Percentiles rank a stretch among this genome's conserved stretches.
Conservation (phyloP, 345 rosid species). For the Eucalyptus sideroxylon region DNA sequence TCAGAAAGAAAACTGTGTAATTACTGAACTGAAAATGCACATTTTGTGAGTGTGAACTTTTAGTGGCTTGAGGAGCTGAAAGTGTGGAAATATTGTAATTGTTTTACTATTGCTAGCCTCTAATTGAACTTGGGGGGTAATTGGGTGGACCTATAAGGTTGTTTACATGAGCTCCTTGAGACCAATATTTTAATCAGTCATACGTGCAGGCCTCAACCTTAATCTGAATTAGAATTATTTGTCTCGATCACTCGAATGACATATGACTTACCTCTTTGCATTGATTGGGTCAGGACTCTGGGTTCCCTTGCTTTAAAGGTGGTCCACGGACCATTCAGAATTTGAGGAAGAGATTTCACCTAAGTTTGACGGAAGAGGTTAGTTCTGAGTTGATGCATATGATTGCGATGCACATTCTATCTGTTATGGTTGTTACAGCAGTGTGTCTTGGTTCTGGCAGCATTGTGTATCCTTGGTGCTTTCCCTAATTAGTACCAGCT, state of each 20-base stretch:
- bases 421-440: neutral
- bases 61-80: neutral
- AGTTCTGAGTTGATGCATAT: neutral
- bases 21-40: neutral
- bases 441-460: constrained; percentile 37
- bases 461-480: constrained; percentile 99
- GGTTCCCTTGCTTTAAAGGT: constrained; percentile 98
- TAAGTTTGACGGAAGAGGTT: constrained; percentile 97
- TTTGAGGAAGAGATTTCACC: constrained; percentile 85
- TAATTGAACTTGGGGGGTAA: neutral
- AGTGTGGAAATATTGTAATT: neutral
- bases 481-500: constrained; percentile 92
- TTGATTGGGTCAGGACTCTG: constrained; percentile 63
- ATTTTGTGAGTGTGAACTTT: neutral
- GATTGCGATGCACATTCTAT: neutral
- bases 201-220: neutral
- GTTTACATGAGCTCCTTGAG: neutral
- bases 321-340: constrained; percentile 92
- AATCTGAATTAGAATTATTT: neutral
- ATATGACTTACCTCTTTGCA: neutral
- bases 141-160: neutral
- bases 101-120: neutral
- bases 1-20: neutral
- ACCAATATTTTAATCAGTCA: neutral
- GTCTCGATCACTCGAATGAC: neutral